Percentiles rank a stretch among this genome's conserved stretches.
Evolutionary conservation across 495 filamentous ascomycete genomes (phyloP).

Genomic region (Xylaria venustula): DNA sequence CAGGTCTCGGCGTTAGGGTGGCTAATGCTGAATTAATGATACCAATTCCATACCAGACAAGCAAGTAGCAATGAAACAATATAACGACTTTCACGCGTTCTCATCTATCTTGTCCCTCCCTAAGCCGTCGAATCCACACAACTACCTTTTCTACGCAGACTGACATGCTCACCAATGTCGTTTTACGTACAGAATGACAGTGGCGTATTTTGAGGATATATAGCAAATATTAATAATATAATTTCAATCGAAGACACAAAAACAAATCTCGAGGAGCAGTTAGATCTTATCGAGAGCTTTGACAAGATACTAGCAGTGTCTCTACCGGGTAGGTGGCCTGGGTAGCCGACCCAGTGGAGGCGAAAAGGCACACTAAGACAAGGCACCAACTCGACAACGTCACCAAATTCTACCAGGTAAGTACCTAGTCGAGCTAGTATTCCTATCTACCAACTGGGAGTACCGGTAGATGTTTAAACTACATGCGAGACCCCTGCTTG

Average conservation of each 20-base stretch:
- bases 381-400: constrained; percentile 38
- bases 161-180: no score
- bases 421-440: not conserved
- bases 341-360: not conserved
- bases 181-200: no score
- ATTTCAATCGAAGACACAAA: no score
- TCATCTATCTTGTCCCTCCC: not conserved
- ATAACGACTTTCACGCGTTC: not conserved
- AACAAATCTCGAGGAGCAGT: no score
- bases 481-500: constrained; percentile 14
- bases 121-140: not conserved
- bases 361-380: constrained; percentile 1
- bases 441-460: no score
- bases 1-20: constrained; percentile 2
- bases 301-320: no score
- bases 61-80: not conserved
- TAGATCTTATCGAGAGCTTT: no score
- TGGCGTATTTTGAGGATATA: no score
- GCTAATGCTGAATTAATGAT: constrained; percentile 1
- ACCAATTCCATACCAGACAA: constrained; percentile 1
- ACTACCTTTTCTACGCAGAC: no score
- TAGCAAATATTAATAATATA: no score
- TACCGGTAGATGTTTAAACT: no score
- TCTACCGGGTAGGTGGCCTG: no score
- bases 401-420: constrained; percentile 12